Conservation (phyloP, 75 land plant genomes). For the Ceratopteris richardii region DNA sequence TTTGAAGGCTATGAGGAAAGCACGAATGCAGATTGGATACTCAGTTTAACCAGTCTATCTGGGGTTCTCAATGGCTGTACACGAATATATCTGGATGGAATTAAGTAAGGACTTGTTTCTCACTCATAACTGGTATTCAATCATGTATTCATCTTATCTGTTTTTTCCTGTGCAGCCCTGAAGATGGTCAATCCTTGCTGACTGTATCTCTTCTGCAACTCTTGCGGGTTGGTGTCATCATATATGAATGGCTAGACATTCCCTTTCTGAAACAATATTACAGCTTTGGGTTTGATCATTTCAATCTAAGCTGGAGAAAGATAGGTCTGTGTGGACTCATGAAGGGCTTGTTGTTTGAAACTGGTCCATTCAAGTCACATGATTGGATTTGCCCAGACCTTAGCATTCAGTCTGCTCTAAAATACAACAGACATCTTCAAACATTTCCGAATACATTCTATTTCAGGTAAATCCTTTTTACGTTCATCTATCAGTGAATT, state of each 20-base stretch:
- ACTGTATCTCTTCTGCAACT: slow-evolving; percentile 68
- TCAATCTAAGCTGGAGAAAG: slow-evolving; percentile 62
- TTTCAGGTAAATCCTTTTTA: slow-evolving; percentile 37
- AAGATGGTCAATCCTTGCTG: slow-evolving; percentile 72
- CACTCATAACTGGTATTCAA: no score
- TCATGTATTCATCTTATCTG: no score
- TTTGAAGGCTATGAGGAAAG: slow-evolving; percentile 58
- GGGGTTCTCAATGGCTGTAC: slow-evolving; percentile 96
- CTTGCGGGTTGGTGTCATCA: slow-evolving; percentile 61
- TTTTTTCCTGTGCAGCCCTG: slow-evolving; percentile 42
- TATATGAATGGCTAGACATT: slow-evolving; percentile 88
- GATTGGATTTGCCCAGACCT: slow-evolving; percentile 97
- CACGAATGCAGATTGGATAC: slow-evolving; percentile 78
- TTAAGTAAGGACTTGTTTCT: slow-evolving; percentile 45
- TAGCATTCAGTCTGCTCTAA: slow-evolving; percentile 65
- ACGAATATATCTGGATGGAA: slow-evolving; percentile 86
- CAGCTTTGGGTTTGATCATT: slow-evolving; percentile 95
- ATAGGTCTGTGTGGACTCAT: slow-evolving; percentile 62
- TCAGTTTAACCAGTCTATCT: slow-evolving; percentile 81
- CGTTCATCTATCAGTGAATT: not conserved
- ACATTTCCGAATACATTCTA: slow-evolving; percentile 88
- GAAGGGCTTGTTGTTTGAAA: slow-evolving; percentile 45
- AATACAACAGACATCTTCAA: slow-evolving; percentile 43
- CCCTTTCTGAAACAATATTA: slow-evolving; percentile 68
- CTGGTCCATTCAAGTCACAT: slow-evolving; percentile 71